These are phyloP conservation scores for Pleurotus sapidus DNA, from an alignment of 768 basidiomycete genomes.

Conservation along the genomic window DNA sequence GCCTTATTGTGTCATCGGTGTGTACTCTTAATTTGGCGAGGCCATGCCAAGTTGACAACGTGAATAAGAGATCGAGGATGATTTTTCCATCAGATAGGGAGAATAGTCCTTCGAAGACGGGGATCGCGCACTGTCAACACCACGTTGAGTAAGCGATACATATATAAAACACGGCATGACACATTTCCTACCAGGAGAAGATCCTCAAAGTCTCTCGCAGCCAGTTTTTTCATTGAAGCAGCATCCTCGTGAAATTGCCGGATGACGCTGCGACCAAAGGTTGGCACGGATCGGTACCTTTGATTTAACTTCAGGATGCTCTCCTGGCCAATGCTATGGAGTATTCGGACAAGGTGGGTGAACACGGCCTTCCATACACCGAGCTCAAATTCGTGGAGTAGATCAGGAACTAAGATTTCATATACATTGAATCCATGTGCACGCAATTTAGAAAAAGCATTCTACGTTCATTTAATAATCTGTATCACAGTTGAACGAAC, in stretches of 20 bases:
- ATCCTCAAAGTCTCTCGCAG: constrained; percentile 38
- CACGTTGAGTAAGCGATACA: neutral
- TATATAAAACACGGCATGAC: neutral
- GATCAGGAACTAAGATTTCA: constrained; percentile 21
- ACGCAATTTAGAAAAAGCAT: constrained; percentile 21
- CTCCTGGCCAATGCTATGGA: constrained; percentile 12
- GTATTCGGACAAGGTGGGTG: constrained; percentile 24
- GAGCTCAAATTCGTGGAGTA: constrained; percentile 32
- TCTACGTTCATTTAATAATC: constrained; percentile 8
- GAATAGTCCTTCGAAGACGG: constrained; percentile 34
- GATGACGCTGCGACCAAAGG: constrained; percentile 29
- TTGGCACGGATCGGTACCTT: constrained; percentile 24
- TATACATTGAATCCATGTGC: constrained; percentile 17
- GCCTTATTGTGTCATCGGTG: constrained; percentile 28
- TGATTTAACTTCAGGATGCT: constrained; percentile 12
- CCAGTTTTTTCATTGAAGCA: constrained; percentile 29
- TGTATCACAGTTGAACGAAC: no score
- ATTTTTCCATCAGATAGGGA: constrained; percentile 22
- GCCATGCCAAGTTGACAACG: constrained; percentile 29
- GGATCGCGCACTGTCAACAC: constrained; percentile 23
- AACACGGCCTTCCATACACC: constrained; percentile 29
- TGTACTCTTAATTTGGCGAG: constrained; percentile 32
- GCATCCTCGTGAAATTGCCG: constrained; percentile 29
- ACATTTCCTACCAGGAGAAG: constrained; percentile 30
- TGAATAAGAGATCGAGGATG: constrained; percentile 20